phyloP scores from a whole-genome alignment of 2,329 filamentous ascomycete species.

The Penicillium frequentans region DNA sequence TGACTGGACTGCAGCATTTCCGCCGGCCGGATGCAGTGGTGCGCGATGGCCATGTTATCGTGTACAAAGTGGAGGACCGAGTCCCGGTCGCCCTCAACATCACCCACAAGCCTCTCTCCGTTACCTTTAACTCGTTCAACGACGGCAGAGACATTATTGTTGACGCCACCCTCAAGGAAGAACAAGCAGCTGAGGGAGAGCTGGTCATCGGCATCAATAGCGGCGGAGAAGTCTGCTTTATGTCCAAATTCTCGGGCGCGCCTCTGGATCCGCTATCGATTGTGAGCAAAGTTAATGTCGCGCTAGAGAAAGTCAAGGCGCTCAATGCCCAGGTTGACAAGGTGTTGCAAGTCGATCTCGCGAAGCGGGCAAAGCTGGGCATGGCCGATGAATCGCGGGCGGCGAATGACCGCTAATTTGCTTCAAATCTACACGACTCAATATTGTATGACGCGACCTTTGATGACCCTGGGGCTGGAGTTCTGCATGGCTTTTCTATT shows the following conservation, averaged over 20 bases:
- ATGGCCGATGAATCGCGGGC: conserved; percentile 79
- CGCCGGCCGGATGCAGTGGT: conserved; percentile 85
- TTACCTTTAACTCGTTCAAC: conserved; percentile 82
- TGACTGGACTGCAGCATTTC: conserved; percentile 88
- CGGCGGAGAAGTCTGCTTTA: conserved; percentile 86
- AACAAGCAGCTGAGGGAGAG: conserved; percentile 62
- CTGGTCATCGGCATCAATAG: conserved; percentile 80
- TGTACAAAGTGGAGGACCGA: conserved; percentile 81
- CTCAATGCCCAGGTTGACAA: conserved; percentile 72
- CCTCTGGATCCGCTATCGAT: conserved; percentile 77
- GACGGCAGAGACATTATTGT: conserved; percentile 45
- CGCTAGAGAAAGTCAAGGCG: conserved; percentile 76
- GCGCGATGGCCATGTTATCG: conserved; percentile 77
- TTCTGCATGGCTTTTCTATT: not conserved
- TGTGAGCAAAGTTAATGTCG: conserved; percentile 72
- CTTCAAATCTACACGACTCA: conserved; percentile 6
- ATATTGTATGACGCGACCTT: conserved; percentile 24
- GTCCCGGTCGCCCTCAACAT: conserved; percentile 88
- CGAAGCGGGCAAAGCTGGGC: conserved; percentile 61
- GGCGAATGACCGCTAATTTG: conserved; percentile 73
- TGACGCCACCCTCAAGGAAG: conserved; percentile 51
- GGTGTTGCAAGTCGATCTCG: conserved; percentile 74
- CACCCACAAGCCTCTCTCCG: conserved; percentile 86
- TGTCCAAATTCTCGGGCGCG: conserved; percentile 84
- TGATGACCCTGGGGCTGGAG: conserved; percentile 24